Percentiles rank a stretch among this genome's conserved stretches.
Conservation (phyloP, 2,329 filamentous ascomycete species). For the Alternaria angustiovoidea region DNA sequence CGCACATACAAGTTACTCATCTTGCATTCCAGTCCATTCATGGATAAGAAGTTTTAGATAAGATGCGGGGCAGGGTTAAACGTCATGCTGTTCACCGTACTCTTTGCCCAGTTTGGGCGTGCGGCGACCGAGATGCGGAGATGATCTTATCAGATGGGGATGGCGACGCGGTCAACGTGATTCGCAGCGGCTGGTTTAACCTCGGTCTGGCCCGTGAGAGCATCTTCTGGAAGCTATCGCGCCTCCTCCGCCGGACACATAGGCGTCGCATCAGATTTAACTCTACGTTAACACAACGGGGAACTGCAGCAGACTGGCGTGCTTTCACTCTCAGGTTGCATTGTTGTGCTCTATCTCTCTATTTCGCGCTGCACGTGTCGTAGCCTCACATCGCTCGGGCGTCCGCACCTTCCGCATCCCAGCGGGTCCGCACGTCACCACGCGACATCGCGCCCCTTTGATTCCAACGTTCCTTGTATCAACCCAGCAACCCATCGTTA, state of each 20-base stretch:
- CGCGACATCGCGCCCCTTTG: slow-evolving; percentile 8
- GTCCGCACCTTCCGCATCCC: slow-evolving; percentile 14
- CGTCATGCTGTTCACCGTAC: neutral
- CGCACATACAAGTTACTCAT: no score
- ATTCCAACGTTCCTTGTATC: neutral
- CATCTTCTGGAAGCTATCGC: slow-evolving; percentile 31
- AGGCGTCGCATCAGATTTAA: neutral
- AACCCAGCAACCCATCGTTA: slow-evolving; percentile 4
- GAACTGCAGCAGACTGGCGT: neutral
- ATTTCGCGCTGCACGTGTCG: neutral
- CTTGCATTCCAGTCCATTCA: no score
- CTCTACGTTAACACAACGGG: neutral
- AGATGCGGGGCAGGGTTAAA: neutral
- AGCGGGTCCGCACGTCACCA: slow-evolving; percentile 21
- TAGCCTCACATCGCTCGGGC: neutral
- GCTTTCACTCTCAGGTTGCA: neutral
- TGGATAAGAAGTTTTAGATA: neutral
- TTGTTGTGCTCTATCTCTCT: neutral
- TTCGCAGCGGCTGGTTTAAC: slow-evolving; percentile 14
- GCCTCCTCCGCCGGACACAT: slow-evolving; percentile 5
- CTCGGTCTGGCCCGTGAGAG: slow-evolving; percentile 24
- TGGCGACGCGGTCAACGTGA: slow-evolving; percentile 3
- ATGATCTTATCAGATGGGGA: slow-evolving; percentile 13
- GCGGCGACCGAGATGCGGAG: slow-evolving; percentile 1
- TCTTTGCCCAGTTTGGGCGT: slow-evolving; percentile 2